Conservation (phyloP, 2,329 filamentous ascomycete genomes). For the Pyricularia grisea region DNA sequence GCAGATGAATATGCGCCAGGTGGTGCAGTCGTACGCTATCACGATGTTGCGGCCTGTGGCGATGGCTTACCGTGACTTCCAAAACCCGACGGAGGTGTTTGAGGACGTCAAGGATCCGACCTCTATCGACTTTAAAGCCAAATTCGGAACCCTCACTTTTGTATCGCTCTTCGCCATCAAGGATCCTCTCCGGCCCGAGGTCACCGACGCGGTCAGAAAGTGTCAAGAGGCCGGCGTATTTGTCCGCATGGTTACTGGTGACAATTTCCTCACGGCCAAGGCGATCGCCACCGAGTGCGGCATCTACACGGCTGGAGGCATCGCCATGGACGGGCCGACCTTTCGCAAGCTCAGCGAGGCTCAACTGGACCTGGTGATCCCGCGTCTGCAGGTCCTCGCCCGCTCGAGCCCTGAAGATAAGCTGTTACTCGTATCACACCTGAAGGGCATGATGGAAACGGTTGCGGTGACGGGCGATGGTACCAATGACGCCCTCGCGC, state of each 20-base stretch:
- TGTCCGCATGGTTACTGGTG: slow-evolving; percentile 55
- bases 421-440: slow-evolving; percentile 34
- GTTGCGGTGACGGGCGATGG: slow-evolving; percentile 53
- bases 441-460: slow-evolving; percentile 23
- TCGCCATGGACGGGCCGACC: slow-evolving; percentile 50
- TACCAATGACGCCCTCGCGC: slow-evolving; percentile 51
- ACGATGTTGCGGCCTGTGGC: slow-evolving; percentile 39
- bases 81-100: slow-evolving; percentile 37
- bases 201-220: slow-evolving; percentile 42
- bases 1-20: not conserved
- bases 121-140: slow-evolving; percentile 43
- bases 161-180: slow-evolving; percentile 62
- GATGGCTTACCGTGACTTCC: slow-evolving; percentile 65
- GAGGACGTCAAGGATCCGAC: slow-evolving; percentile 55
- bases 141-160: slow-evolving; percentile 56
- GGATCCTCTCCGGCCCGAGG: slow-evolving; percentile 59
- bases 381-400: slow-evolving; percentile 40
- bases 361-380: slow-evolving; percentile 42
- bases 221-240: slow-evolving; percentile 47
- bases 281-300: slow-evolving; percentile 48
- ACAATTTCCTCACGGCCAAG: slow-evolving; percentile 48
- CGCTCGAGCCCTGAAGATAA: slow-evolving; percentile 44
- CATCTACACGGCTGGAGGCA: slow-evolving; percentile 34
- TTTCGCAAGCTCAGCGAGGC: slow-evolving; percentile 38
- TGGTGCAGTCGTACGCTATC: slow-evolving; percentile 7